These are phyloP conservation scores for Amanita fuliginea DNA, from an alignment of 768 basidiomycete species.

Conservation along the genomic window DNA sequence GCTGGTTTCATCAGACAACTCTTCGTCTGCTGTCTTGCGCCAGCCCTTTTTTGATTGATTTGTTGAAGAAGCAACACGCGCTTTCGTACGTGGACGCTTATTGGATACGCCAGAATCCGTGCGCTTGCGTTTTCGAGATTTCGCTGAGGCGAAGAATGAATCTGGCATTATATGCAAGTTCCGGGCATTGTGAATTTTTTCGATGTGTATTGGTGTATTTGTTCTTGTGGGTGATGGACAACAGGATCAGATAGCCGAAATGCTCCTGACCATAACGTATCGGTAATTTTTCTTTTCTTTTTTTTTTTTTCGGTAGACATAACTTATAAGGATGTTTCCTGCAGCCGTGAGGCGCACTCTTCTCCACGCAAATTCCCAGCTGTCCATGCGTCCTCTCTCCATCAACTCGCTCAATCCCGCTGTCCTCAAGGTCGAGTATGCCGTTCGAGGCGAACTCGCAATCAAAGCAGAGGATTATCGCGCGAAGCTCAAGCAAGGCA, in stretches of 20 bases:
- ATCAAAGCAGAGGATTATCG: constrained; percentile 85
- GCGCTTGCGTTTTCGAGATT: constrained; percentile 55
- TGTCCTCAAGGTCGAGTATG: constrained; percentile 85
- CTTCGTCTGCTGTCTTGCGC: constrained; percentile 38
- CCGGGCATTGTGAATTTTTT: background rate
- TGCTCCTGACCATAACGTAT: no score
- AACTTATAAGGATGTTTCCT: constrained; percentile 7
- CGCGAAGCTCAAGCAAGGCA: constrained; percentile 49
- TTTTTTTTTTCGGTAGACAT: constrained; percentile 8
- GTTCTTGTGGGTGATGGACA: background rate
- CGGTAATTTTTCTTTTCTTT: background rate
- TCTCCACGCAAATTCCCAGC: constrained; percentile 8
- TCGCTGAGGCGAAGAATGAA: constrained; percentile 63
- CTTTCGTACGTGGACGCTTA: constrained; percentile 13
- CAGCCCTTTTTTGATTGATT: constrained; percentile 9
- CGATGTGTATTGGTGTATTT: background rate
- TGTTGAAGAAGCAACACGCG: constrained; percentile 13
- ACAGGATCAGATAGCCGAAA: background rate
- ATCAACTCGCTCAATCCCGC: constrained; percentile 71
- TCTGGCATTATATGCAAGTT: constrained; percentile 49
- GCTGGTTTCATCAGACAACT: constrained; percentile 55
- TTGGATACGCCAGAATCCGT: constrained; percentile 11
- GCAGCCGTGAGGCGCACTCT: constrained; percentile 9
- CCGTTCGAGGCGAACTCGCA: constrained; percentile 93
- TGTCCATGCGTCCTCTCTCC: constrained; percentile 47